A percentile compares a stretch with the other conserved stretches of the same genome.
Conservation (phyloP, 176 grass and related monocot genomes). For the Pontederia crassipes region DNA sequence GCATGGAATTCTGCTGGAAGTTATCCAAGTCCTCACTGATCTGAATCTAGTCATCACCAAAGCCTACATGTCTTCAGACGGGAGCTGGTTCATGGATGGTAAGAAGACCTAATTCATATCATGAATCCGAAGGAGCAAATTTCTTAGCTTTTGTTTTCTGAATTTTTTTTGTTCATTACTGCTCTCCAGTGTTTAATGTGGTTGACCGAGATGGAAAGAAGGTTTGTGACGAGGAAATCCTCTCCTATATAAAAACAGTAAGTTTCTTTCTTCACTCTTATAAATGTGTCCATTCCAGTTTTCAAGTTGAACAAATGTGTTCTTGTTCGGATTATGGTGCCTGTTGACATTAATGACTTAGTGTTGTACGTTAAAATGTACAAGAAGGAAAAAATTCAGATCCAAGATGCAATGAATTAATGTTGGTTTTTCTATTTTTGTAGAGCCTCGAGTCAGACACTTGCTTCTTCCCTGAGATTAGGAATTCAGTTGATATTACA, state of each 20-base stretch:
- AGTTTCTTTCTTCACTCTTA: background rate
- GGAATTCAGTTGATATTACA: constrained; percentile 46
- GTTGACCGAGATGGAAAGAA: constrained; percentile 62
- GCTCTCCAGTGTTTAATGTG: constrained; percentile 62
- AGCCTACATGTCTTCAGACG: constrained; percentile 81
- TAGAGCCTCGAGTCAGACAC: constrained; percentile 68
- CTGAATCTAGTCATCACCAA: constrained; percentile 74
- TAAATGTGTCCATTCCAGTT: background rate
- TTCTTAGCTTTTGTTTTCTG: background rate
- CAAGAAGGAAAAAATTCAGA: background rate
- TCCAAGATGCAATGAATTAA: background rate
- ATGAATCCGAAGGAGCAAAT: background rate
- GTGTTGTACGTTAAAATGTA: background rate
- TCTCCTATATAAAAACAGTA: constrained; percentile 74
- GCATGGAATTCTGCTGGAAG: constrained; percentile 69
- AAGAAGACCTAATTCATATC: background rate
- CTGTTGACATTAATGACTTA: background rate
- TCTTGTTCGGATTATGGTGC: background rate
- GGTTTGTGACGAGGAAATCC: constrained; percentile 40
- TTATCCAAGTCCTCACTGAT: constrained; percentile 87
- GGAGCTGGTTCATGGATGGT: constrained; percentile 96
- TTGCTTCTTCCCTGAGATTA: constrained; percentile 42
- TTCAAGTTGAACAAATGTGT: background rate
- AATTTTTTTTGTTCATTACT: background rate
- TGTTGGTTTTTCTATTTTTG: background rate